Percentiles rank a stretch among this genome's conserved stretches.
phyloP scores from a whole-genome alignment of 169 alveolate species.

The Perkinsus marinus region DNA sequence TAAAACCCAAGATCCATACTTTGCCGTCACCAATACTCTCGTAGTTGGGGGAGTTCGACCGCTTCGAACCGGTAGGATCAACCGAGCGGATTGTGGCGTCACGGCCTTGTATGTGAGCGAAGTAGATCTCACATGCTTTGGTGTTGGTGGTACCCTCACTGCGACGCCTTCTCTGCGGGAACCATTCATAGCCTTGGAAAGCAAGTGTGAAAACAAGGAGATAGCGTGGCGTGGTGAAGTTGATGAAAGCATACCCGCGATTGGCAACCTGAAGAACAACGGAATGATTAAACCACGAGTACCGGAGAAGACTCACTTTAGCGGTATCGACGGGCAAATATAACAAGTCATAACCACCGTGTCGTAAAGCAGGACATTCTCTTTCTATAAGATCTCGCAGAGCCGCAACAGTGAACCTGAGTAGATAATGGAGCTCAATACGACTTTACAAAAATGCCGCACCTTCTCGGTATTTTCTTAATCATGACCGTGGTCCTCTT shows the following conservation, averaged over 20 bases:
- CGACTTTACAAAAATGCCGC: not conserved
- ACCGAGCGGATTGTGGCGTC: not conserved
- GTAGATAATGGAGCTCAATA: not conserved
- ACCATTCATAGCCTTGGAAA: not conserved
- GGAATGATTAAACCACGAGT: not conserved
- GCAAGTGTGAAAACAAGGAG: not conserved
- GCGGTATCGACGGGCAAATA: not conserved
- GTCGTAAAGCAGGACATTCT: not conserved
- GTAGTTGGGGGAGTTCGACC: not conserved
- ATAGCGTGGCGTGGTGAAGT: not conserved
- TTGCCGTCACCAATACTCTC: not conserved
- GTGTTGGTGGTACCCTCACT: not conserved
- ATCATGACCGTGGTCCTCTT: not conserved
- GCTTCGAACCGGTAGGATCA: not conserved
- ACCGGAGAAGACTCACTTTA: not conserved
- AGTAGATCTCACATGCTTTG: not conserved
- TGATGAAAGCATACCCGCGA: not conserved
- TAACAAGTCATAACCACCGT: not conserved
- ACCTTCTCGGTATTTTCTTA: not conserved
- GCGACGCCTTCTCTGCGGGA: not conserved
- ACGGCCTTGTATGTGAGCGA: not conserved
- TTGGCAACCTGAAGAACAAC: not conserved
- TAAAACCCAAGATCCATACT: not conserved
- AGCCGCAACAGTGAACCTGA: not conserved
- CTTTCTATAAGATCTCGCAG: not conserved